phyloP scores from a whole-genome alignment of 495 filamentous ascomycete genomes.

The Penicillium angulare region DNA sequence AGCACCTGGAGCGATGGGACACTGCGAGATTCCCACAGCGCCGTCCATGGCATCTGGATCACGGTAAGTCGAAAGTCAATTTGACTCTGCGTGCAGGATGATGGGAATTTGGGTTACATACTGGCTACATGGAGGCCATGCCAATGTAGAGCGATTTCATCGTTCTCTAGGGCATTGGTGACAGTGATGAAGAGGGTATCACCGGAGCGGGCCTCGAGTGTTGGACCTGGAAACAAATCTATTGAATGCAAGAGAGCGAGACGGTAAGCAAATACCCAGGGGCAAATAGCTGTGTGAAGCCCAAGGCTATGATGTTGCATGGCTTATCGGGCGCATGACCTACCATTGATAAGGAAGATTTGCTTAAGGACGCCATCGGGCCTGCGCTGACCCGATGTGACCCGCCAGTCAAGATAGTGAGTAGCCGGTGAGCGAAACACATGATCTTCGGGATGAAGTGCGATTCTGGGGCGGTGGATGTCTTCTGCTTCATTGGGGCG shows the following conservation, averaged over 20 bases:
- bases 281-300: no score
- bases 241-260: not conserved
- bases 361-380: conserved; percentile 44
- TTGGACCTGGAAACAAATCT: conserved; percentile 41
- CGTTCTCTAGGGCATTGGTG: conserved; percentile 65
- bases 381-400: conserved; percentile 28
- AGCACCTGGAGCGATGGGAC: conserved; percentile 59
- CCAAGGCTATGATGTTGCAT: no score
- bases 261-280: no score
- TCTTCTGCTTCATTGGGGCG: no score
- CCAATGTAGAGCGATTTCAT: conserved; percentile 72
- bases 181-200: conserved; percentile 70
- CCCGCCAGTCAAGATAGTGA: conserved; percentile 33
- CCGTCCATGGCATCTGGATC: conserved; percentile 65
- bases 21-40: conserved; percentile 63
- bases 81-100: no score
- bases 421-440: conserved; percentile 28
- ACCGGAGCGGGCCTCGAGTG: conserved; percentile 47
- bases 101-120: conserved; percentile 31
- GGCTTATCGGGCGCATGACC: not conserved
- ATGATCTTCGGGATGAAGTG: conserved; percentile 42
- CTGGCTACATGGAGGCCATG: conserved; percentile 72
- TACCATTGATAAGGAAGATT: conserved; percentile 40
- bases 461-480: conserved; percentile 27
- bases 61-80: not conserved